Evolutionary conservation across 192 early-diverging fungal genomes (phyloP).

Genomic region (Dissophora ornata): DNA sequence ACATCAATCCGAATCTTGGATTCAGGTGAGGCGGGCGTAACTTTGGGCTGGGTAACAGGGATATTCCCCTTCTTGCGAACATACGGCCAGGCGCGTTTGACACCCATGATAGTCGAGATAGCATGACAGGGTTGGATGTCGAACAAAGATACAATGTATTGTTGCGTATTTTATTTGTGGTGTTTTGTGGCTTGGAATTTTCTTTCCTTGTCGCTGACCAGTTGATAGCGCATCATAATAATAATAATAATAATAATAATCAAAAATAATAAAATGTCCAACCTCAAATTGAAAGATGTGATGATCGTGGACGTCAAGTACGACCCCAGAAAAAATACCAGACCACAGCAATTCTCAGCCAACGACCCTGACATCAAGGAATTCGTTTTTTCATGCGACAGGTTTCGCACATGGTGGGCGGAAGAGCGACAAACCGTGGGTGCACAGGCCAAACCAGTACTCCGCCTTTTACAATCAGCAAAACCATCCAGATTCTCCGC

Average conservation of each 20-base stretch:
- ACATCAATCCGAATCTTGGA: constrained; percentile 1
- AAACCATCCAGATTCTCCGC: not conserved
- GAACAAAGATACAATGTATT: too few species aligned
- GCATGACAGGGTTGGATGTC: constrained; percentile 4
- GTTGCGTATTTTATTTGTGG: too few species aligned
- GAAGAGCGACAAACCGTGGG: constrained; percentile 4
- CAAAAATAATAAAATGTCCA: not conserved
- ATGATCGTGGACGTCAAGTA: not conserved
- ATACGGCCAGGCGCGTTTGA: constrained; percentile 5
- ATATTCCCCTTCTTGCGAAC: constrained; percentile 1
- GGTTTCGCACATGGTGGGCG: constrained; percentile 2
- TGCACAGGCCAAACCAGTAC: constrained; percentile 3
- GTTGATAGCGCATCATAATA: too few species aligned
- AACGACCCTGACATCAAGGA: constrained; percentile 1
- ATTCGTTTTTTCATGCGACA: not conserved
- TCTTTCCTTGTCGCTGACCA: too few species aligned
- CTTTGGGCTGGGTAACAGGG: constrained; percentile 1
- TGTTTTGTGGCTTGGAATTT: too few species aligned
- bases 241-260: too few species aligned
- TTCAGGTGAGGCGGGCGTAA: not conserved
- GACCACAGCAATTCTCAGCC: not conserved
- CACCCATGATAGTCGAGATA: constrained; percentile 4
- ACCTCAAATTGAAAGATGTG: not conserved
- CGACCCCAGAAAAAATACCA: not conserved
- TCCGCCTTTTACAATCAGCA: constrained; percentile 1